Percentiles rank a stretch among this genome's conserved stretches.
Evolutionary conservation across 2,329 filamentous ascomycete genomes (phyloP).

Genomic region (Aspergillus vadensis): DNA sequence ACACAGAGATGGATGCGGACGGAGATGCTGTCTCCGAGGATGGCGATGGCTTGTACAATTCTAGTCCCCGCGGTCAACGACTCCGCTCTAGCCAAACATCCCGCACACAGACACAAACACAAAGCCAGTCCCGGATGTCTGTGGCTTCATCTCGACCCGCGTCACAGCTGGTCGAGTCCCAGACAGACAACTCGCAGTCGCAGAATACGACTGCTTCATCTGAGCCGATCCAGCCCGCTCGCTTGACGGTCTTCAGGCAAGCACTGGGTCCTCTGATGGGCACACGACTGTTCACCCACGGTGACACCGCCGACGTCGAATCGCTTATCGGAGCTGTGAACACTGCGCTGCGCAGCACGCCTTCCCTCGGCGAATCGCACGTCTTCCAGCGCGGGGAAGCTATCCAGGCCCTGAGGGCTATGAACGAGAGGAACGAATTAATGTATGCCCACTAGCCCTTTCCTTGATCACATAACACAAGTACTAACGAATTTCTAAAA

Average conservation of each 20-base stretch:
- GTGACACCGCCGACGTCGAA: slow-evolving; percentile 73
- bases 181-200: slow-evolving; percentile 41
- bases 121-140: slow-evolving; percentile 60
- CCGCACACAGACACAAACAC: slow-evolving; percentile 40
- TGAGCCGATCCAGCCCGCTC: slow-evolving; percentile 51
- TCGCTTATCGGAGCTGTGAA: slow-evolving; percentile 81
- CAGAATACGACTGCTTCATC: slow-evolving; percentile 43
- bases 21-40: slow-evolving; percentile 56
- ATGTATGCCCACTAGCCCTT: slow-evolving; percentile 68
- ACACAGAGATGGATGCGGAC: slow-evolving; percentile 47
- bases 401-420: slow-evolving; percentile 71
- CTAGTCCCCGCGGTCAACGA: slow-evolving; percentile 50
- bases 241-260: slow-evolving; percentile 74
- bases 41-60: slow-evolving; percentile 56
- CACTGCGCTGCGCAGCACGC: slow-evolving; percentile 56
- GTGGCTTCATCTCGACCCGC: slow-evolving; percentile 78
- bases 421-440: slow-evolving; percentile 84
- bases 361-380: slow-evolving; percentile 51
- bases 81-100: slow-evolving; percentile 41
- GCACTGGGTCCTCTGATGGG: slow-evolving; percentile 82
- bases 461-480: background rate
- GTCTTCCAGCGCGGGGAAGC: slow-evolving; percentile 73
- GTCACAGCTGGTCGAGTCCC: slow-evolving; percentile 66
- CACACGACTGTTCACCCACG: slow-evolving; percentile 77
- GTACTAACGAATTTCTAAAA: slow-evolving; percentile 5